Percentiles rank a stretch among this genome's conserved stretches.
Conservation (phyloP, 371 early-diverging fungal species). For the Mucor irregularis region DNA sequence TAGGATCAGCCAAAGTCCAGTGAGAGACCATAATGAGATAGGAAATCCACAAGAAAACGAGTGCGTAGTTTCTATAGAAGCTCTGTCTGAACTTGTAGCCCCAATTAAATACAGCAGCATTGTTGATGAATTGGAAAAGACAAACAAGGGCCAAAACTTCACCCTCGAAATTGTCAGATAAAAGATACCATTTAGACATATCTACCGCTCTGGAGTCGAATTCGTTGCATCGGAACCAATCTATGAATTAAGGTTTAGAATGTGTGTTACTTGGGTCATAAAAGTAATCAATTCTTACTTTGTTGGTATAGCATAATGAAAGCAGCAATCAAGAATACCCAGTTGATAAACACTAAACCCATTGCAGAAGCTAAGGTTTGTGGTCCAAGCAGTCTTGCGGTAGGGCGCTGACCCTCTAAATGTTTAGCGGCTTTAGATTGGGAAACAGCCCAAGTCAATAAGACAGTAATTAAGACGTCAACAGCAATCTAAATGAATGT, state of each 20-base stretch:
- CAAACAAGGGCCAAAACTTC: conserved; percentile 51
- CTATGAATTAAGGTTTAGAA: neutral
- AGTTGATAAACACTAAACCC: conserved; percentile 68
- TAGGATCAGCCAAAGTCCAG: conserved; percentile 65
- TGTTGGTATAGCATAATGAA: conserved; percentile 60
- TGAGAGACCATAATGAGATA: conserved; percentile 57
- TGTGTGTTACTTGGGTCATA: too few relatives aligned
- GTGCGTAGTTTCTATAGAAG: conserved; percentile 60
- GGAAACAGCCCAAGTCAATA: conserved; percentile 68
- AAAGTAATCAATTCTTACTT: neutral
- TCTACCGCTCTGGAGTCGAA: conserved; percentile 65
- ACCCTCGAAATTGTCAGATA: conserved; percentile 77
- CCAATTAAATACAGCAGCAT: conserved; percentile 66
- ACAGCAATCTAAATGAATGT: conserved; percentile 56
- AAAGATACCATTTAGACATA: conserved; percentile 71
- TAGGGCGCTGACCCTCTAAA: conserved; percentile 64
- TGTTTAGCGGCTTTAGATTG: conserved; percentile 57
- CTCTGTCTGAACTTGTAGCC: conserved; percentile 61
- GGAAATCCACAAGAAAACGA: conserved; percentile 52
- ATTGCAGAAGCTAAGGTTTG: conserved; percentile 69
- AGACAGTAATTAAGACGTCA: conserved; percentile 68
- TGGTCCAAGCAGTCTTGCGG: conserved; percentile 67
- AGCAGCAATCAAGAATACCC: conserved; percentile 51
- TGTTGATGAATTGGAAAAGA: conserved; percentile 63
- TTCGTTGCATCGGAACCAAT: conserved; percentile 75